Evolutionary conservation across 23 red algal species (phyloP), one percentile per base, ranked within the genome.

Genomic region (Rhodosorus marinus): DNA sequence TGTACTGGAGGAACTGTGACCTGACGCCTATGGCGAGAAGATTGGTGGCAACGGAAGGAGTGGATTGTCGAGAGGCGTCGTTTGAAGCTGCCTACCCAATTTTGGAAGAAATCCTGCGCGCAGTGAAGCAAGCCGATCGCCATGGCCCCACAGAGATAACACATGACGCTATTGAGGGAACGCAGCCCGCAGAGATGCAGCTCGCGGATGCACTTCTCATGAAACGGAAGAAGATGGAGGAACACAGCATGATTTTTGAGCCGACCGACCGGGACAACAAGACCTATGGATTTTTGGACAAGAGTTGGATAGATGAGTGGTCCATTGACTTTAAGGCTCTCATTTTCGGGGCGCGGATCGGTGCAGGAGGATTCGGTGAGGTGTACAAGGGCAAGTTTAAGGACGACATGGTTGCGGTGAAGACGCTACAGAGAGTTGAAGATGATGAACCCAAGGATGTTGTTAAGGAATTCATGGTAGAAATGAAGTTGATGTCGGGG

Each of bases 401-500:
- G 21, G 33, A 74, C 34, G 54, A 57, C 24, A 74, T 98, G 62
- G 90, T 98, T 15, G 90, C 90, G 0, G 78, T 85, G n/a, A 98
- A 98, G 58, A 74, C 75, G 5, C 57, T 98, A 45, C 72, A 80
- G 54, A 70, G 74, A 24, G 56, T 85, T 35, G 79, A 98, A n/a
- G 90, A 82, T 47, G 77, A 83, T 52, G 70, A 98, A 36, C 66
- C 64, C 15, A 56, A 70, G 35, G 66, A 63, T 14, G 38, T 75
- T 32, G 66, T 85, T 49, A 65, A 61, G 25, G 78, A 82, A 21
- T 98, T 98, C 34, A 82, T 74, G 67, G 90, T 80, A 8, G 90
- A 98, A 41, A 98, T 98, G 90, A 81, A 83, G 42, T 74, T 98
- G 4, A 98, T 98, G 90, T 76, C 68, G 33, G 70, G 59, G 43